Conservation (phyloP, 2,329 filamentous ascomycete genomes). For the Cercospora beticola region DNA sequence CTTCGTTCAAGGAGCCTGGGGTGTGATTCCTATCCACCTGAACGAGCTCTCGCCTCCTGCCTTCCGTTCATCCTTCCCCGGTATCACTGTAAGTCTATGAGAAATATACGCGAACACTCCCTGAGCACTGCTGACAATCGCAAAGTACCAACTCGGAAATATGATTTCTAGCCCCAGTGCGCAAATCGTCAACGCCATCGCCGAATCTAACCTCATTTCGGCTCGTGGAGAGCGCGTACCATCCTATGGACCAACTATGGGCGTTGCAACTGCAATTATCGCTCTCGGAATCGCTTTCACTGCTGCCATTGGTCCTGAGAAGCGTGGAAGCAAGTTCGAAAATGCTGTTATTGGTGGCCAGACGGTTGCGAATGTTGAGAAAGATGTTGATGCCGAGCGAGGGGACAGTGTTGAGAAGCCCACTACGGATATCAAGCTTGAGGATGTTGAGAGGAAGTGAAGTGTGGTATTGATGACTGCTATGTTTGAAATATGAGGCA, state of each 20-base stretch:
- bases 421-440: slow-evolving; percentile 11
- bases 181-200: slow-evolving; percentile 75
- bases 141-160: slow-evolving; percentile 68
- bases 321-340: slow-evolving; percentile 69
- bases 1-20: slow-evolving; percentile 64
- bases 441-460: slow-evolving; percentile 18
- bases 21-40: slow-evolving; percentile 69
- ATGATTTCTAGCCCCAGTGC: no score
- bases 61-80: slow-evolving; percentile 69
- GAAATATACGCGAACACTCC: neutral
- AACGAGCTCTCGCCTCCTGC: slow-evolving; percentile 71
- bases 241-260: slow-evolving; percentile 75
- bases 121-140: slow-evolving; percentile 44
- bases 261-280: slow-evolving; percentile 73
- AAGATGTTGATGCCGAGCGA: slow-evolving; percentile 20
- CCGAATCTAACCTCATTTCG: slow-evolving; percentile 62
- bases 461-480: neutral
- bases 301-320: slow-evolving; percentile 70
- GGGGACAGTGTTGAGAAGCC: slow-evolving; percentile 15
- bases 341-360: slow-evolving; percentile 43
- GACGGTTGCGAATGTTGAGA: slow-evolving; percentile 17
- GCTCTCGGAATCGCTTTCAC: slow-evolving; percentile 67
- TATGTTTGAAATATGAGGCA: neutral
- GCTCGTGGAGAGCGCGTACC: slow-evolving; percentile 59
- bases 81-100: slow-evolving; percentile 37